Base-by-base conservation (phyloP, 768 basidiomycete genomes). In the Coprinellus micaceus region DNA sequence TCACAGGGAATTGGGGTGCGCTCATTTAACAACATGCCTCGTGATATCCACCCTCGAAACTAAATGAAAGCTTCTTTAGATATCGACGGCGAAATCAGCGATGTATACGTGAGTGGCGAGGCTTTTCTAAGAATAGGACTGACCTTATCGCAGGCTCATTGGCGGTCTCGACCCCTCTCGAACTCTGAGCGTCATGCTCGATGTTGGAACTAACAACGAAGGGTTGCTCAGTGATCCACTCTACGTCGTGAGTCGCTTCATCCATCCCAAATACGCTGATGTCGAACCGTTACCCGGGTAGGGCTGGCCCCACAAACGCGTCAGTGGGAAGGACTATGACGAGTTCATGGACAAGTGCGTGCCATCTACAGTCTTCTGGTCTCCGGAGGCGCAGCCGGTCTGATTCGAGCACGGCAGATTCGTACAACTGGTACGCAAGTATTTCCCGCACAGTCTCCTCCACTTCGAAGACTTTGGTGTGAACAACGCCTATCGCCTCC, bases 391-490 rank as follows among this genome's bases (percentile, higher is more conserved):
- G n/a, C 9, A 11, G 22, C 49, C 4, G 10, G 48, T 11, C 11
- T 28, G 30, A 26, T 26, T 47, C 19, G 21, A 9, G 13, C 19
- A 53, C 44, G 12, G 19, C 58, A 88, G 86, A 62, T 90, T 94
- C 63, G 83, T 92, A 2, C 85, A 86, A 60, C 76, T 92, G 11
- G 83, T 92, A 6, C 78, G 84, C 45, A 91, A 91, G 66, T 69
- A 91, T 65, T 78, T 81, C 59, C 86, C 88, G 0, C 73, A 78
- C 24, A 74, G 78, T 64, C 75, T 93, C 3, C 71, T 90, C 3
- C 91, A 95, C 66, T 92, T 94, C 54, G 91, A 94, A 65, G 91
- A 94, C 63, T 92, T 92, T 58, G 90, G 90, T 3, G 83, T 89
- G 2, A 77, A 78, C 26, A 92, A 93, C 59, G 91, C 91, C 0